Base-by-base conservation (phyloP, 805 yeast species). In the Starmera amethionina region DNA sequence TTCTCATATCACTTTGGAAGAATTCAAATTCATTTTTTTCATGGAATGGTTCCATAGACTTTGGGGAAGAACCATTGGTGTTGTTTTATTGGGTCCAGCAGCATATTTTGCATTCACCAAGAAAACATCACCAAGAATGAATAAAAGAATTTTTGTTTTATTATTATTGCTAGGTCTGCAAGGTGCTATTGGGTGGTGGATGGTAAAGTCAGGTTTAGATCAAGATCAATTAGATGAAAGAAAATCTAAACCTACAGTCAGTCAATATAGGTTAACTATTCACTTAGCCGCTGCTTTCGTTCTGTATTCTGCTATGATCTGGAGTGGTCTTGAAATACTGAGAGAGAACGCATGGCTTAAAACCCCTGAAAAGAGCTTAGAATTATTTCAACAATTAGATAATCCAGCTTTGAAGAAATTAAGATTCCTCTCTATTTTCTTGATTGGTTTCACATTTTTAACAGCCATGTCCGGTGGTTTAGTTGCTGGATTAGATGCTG, bases 141-240 rank as follows among this genome's bases (percentile, higher is more conserved):
- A 85, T 37, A 66, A 67, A 42, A 72, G 86, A 49, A 66, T 93
- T 13, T 60, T 84, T 16, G 85, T 85, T 2, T 73, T 93, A 36
- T 74, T 95, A 34, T 77, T 72, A 0, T 64, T 93, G 39, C 70
- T 93, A 42, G 99, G 96, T 10, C 65, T 93, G 37, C 98, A 93
- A 67, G 98, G 98, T 40, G 83, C 81, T 40, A 82, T 93, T 49
- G 98, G 98, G 29, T 93, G 98, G 98, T 93, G 99, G 99, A 93
- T 93, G 98, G 98, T 93, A 39, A 79, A 84, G 53, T 86, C 96
- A 9, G 98, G 98, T 28, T 70, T 93, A 41, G 95, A 88, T 56
- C 82, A 82, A 54, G 72, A 80, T 35, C 82, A 82, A 54, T 66
- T 93, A 37, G 73, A 72, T 18, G 88, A 82, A 48, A 74, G 96